Evolutionary conservation across 768 basidiomycete genomes (phyloP).

Genomic region (Trametes coccinea): DNA sequence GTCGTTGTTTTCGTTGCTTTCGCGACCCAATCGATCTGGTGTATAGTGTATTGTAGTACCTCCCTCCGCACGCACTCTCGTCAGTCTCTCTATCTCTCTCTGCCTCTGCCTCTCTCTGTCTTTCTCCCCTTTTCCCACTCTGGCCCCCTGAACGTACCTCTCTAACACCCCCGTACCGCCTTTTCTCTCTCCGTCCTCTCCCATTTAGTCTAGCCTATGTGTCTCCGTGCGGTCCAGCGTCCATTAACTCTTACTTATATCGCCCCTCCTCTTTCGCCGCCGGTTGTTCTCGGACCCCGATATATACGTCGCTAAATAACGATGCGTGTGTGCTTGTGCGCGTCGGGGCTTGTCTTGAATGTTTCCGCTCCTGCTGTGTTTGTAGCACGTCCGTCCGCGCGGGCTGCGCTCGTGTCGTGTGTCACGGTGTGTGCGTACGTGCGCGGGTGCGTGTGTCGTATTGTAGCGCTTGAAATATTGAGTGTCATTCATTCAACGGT

Average conservation of each 20-base stretch:
- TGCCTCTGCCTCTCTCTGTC: neutral
- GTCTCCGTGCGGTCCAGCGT: too few species aligned
- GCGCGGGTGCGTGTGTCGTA: neutral
- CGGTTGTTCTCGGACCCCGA: too few species aligned
- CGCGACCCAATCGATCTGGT: conserved; percentile 5
- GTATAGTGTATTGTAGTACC: conserved; percentile 17
- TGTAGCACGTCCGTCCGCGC: too few species aligned
- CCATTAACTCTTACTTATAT: too few species aligned
- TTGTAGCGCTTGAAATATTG: conserved; percentile 19
- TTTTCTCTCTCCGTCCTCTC: neutral
- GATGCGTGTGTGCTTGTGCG: too few species aligned
- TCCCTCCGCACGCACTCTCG: neutral
- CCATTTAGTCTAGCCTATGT: too few species aligned
- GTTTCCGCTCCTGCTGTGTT: too few species aligned
- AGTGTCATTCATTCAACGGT: too few species aligned
- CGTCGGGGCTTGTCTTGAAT: too few species aligned
- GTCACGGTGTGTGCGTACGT: neutral
- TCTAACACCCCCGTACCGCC: neutral
- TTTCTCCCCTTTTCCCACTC: neutral
- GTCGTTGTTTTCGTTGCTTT: conserved; percentile 25
- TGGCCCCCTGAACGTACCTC: neutral
- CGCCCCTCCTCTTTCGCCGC: too few species aligned
- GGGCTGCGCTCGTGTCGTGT: neutral
- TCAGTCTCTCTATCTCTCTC: neutral
- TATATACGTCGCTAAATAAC: too few species aligned